Base-by-base conservation (phyloP, 2,329 filamentous ascomycete genomes). In the Dactylellina drechsleri region DNA sequence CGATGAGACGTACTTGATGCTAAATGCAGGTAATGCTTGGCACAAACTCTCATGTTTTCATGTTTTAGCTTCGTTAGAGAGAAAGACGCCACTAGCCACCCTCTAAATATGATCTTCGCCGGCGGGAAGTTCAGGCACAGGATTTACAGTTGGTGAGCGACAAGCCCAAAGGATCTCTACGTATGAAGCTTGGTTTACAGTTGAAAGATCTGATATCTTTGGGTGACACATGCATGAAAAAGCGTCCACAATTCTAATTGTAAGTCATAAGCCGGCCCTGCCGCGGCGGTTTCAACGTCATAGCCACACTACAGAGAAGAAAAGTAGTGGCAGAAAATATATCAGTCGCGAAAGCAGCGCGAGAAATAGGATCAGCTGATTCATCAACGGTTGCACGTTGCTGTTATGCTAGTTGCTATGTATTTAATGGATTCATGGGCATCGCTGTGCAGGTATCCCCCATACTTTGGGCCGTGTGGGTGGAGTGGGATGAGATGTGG, bases 361-460 rank as follows among this genome's bases (percentile, higher is more conserved):
- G 50, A 50, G 66, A 71, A 47, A 71, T 71, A 64, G 59, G 66
- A 71, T 65, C 59, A 58, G 8, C 66, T 12, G 41, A 16, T 41
- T 62, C 47, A 43, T 52, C 47, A 28, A 36, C 59, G 52, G 49
- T 28, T 26, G 36, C 16, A 18, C 43, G 13, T 47, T 47, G 16
- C 13, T 47, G 43, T 47, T 36, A 5, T 36, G 31, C 31, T 36
- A 36, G 31, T 36, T 36, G 31, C 10, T 36, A 36, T 36, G 31
- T 36, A 36, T 36, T 23, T 23, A 2, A 23, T 23, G 23, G 23
- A 23, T 23, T 4, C 6, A 36, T 36, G 10, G 31, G 5, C 10
- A 36, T 36, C 31, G 31, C 31, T 36, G 31, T 36, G 31, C 53
- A 49, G 60, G 60, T 47, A 45, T 45, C 36, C 28, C 52, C 18